Evolutionary conservation across 2,329 filamentous ascomycete genomes (phyloP), one percentile per base, ranked within the genome.

Genomic region (Aspergillus cejpii): DNA sequence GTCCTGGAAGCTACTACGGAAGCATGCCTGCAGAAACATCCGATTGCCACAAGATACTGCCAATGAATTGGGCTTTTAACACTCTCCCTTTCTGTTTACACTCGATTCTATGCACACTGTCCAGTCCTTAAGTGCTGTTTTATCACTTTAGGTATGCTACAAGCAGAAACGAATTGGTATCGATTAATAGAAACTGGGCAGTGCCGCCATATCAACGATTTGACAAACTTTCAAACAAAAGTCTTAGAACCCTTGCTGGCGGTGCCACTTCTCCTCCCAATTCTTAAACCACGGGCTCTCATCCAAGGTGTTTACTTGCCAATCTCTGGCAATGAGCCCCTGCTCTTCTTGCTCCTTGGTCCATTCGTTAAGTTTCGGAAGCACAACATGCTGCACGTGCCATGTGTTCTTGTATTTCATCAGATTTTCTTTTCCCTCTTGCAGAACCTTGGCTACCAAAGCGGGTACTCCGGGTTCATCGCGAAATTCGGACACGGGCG

Each of bases 321-420:
- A 90, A 15, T 75, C 74, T 47, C 69, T 66, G 41, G 76, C 71
- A 3, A 86, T 71, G 45, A 83, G 23, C 0, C 84, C 83, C 7
- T 70, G 75, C 38, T 78, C 74, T 7, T 79, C 68, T 67, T 94
- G 87, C 63, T 85, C 83, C 37, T 64, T 68, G 33, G 77, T 78
- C 69, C 78, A 92, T 51, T 70, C 60, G 55, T 81, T 75, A 48
- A 92, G 57, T 0, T 74, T 73, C 0, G 85, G 84, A 39, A 87
- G 69, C 0, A 80, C 78, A 0, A 88, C 75, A 65, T 88, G 83
- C 62, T 90, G 81, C 1, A 84, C 81, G 64, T 90, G 85, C 80
- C 83, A 87, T 0, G 83, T 85, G n/a, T 76, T 80, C 70, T 94
- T 94, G 59, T 92, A 92, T 54, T 83, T 75, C 80, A 90, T 81